Base-by-base conservation (phyloP, 331 rosid species). In the Phaseolus coccineus region DNA sequence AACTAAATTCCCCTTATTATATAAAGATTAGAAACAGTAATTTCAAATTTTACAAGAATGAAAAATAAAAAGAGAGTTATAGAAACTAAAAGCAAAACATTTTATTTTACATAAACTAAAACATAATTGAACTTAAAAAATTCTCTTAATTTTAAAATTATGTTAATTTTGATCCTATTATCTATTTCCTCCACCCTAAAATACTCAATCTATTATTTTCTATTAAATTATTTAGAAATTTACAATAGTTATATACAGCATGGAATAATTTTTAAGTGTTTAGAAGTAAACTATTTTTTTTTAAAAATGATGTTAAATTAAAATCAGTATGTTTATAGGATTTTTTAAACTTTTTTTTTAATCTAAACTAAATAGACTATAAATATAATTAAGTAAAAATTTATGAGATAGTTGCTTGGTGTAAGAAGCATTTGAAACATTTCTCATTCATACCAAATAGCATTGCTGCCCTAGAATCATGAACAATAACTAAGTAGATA, bases 401-500 rank as follows among this genome's bases (percentile, higher is more conserved):
- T 52, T 19, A 55, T 55, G 9, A 55, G 61, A 55, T 24, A 8
- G 8, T 55, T 55, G 9, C 13, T n/a, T 2, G 63, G 4, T 57
- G 25, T 24, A 25, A 5, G 15, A 57, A 57, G 1, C 39, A 13
- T 14, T 14, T 15, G 24, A 61, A 61, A 61, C 66, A 59, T 28
- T 61, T 61, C 67, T 33, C 69, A 35, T 35, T 12, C 46, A 64
- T 25, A 16, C 19, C 48, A 37, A n/a, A 33, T 33, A 15, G 16
- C 5, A 35, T 37, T 8, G 15, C 8, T 35, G 2, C 70, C 50
- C 27, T 63, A 16, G 67, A 63, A 63, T 8, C 22, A 13, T n/a
- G 31, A 61, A 25, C 40, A 71, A 59, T 71, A 33, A 59, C 30
- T 48, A 47, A 13, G 39, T 24, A 70, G n/a, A 71, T 16, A 37